Evolutionary conservation across 139 green algal genomes (phyloP), one percentile per base, ranked within the genome.

Genomic region (Mesostigma viride): DNA sequence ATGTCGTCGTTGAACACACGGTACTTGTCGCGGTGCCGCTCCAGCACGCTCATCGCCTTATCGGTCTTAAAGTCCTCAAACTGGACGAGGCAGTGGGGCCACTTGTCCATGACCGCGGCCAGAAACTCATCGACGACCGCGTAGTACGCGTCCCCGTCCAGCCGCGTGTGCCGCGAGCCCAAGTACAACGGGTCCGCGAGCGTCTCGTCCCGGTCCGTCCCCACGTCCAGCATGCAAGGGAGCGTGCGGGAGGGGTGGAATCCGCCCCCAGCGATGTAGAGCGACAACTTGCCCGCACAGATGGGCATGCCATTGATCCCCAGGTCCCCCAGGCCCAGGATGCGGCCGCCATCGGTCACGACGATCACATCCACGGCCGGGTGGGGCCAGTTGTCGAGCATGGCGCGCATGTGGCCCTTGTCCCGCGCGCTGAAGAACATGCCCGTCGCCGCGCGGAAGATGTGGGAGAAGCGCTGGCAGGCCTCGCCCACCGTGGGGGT

Each of bases 1-100:
- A 96, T 95, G 61, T 96, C 90, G 63, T 96, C 90, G 71, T 97
- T 97, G 79, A 97, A 97, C 33, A 68, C 84, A 62, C 79, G 82
- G 35, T 64, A 72, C 28, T 6, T 78, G 67, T 40, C 30, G 1
- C 64, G 28, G 56, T 78, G 76, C 44, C 53, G 70, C 5, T 88
- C 78, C n/a, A 96, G 77, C 59, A 96, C 67, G 11, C 75, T 60
- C 53, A 88, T 90, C 6, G 90, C 90, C 72, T 86, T 88, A 58
- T 86, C 64, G 63, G 87, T 92, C 64, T 68, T 79, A 66, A 96
- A 94, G 69, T 96, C 90, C 72, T 96, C 91, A 80, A 93, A 97
- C 84, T 97, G 76, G 8, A 79, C 31, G 32, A 75, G 58, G 14
- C 14, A 46, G 67, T 74, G 31, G 14, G 72, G 68, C 62, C 64